These are phyloP conservation scores for Lasiosphaeria miniovina DNA, from an alignment of 495 filamentous ascomycete genomes.

Conservation along the genomic window DNA sequence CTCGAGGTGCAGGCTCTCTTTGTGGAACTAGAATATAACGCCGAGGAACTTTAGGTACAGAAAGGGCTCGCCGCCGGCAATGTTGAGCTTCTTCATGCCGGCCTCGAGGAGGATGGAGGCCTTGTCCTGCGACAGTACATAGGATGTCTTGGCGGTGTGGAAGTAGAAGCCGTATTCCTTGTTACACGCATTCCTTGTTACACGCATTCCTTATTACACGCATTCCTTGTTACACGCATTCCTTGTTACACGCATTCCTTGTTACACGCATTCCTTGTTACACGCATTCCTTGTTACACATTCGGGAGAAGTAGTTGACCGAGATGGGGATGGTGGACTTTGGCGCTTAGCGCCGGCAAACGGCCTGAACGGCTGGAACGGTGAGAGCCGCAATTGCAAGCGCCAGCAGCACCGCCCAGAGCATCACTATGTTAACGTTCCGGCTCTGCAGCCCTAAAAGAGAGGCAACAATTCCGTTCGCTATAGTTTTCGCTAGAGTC, in stretches of 20 bases:
- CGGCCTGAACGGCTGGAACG: too few relatives aligned
- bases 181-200: conserved; percentile 57
- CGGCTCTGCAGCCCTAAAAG: too few relatives aligned
- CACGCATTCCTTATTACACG: too few relatives aligned
- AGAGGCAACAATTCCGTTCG: too few relatives aligned
- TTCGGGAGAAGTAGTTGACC: conserved; percentile 51
- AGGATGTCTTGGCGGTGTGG: conserved; percentile 47
- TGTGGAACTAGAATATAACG: conserved; percentile 48
- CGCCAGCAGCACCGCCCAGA: too few relatives aligned
- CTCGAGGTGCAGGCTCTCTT: conserved; percentile 44
- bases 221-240: too few relatives aligned
- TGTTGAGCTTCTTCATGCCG: conserved; percentile 59
- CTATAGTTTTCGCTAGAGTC: too few relatives aligned
- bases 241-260: too few relatives aligned
- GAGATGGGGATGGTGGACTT: conserved; percentile 36
- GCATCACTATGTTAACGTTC: too few relatives aligned
- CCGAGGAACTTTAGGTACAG: conserved; percentile 50
- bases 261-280: too few relatives aligned
- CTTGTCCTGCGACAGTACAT: conserved; percentile 32
- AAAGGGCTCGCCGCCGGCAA: conserved; percentile 60
- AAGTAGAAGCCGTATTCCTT: conserved; percentile 55
- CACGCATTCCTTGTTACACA: too few relatives aligned
- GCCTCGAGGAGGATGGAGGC: conserved; percentile 48
- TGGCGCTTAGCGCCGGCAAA: too few relatives aligned
- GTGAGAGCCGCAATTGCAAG: neutral